Evolutionary conservation across 352 stramenopile genomes (phyloP), one percentile per base, ranked within the genome.

Genomic region (Pythium monospermum): DNA sequence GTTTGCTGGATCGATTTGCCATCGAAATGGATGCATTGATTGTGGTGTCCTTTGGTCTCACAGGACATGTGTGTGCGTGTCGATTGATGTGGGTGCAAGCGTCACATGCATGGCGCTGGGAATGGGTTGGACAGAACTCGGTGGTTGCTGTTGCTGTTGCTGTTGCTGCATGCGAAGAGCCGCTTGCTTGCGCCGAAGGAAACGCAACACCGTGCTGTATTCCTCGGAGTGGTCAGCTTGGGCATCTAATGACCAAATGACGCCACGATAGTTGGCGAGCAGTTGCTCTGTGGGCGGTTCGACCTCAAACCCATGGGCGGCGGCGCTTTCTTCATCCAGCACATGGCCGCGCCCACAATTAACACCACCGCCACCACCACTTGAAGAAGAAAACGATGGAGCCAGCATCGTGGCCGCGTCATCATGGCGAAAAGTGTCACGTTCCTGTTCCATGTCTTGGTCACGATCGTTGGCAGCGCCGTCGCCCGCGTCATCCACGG

Each of bases 201-300:
- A 45, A 7, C 45, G 53, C 22, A 61, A 27, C n/a, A 32, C 45
- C 5, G 46, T 23, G 10, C 38, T 22, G 31, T 55, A 46, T 7
- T 61, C 53, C 5, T 49, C 45, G 8, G 53, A 46, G 23, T 26
- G 37, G 36, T 45, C 37, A 3, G 46, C 12, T 4, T 54, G 45
- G 21, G 31, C 53, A 26, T 61, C 45, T 10, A 61, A 27, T 10
- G 53, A 61, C 37, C 45, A 54, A 27, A 61, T 56, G 13, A 61
- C 45, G 38, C 53, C 53, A 25, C 53, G 45, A 37, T 61, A 61
- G 45, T 55, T 45, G 39, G 45, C 37, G 22, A 61, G 46, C 30
- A 61, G 40, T 33, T 54, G 37, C 16, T 49, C 37, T 4, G 21
- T 25, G 30, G 45, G 31, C 31, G 45, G 28, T 10, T 51, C 38